Conservation (phyloP, 176 grass and related monocot species). For the Ensete ventricosum region DNA sequence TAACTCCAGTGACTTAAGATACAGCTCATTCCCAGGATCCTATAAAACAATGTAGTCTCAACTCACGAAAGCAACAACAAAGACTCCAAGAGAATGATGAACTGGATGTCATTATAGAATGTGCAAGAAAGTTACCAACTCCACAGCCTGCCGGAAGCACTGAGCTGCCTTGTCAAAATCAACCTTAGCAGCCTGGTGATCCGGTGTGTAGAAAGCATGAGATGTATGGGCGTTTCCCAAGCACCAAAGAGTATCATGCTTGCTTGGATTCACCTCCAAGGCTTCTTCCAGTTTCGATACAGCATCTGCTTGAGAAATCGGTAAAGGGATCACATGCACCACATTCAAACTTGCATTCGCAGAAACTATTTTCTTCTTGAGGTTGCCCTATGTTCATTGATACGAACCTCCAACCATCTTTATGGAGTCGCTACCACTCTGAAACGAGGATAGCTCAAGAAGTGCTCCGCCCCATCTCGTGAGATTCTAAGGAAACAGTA, state of each 20-base stretch:
- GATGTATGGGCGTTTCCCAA: slow-evolving; percentile 43
- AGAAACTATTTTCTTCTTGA: background rate
- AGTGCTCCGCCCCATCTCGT: slow-evolving; percentile 45
- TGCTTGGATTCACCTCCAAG: slow-evolving; percentile 33
- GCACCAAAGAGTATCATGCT: slow-evolving; percentile 39
- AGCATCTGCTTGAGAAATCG: slow-evolving; percentile 21
- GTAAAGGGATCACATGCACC: background rate
- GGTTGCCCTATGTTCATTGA: background rate
- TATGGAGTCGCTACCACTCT: slow-evolving; percentile 19
- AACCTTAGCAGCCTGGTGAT: slow-evolving; percentile 23
- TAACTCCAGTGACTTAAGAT: slow-evolving; percentile 32
- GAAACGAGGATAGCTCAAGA: slow-evolving; percentile 34
- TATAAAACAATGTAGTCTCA: slow-evolving; percentile 21
- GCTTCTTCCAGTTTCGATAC: slow-evolving; percentile 40
- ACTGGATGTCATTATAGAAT: background rate
- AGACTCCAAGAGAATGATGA: background rate
- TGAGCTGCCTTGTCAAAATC: slow-evolving; percentile 36
- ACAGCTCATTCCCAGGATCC: slow-evolving; percentile 46
- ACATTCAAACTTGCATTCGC: background rate
- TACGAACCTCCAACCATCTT: slow-evolving; percentile 30
- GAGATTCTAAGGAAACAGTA: slow-evolving; percentile 32
- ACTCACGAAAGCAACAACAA: background rate
- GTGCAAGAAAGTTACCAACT: slow-evolving; percentile 27
- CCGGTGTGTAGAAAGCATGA: slow-evolving; percentile 27
- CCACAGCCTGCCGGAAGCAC: slow-evolving; percentile 31